phyloP scores from a whole-genome alignment of 2,329 filamentous ascomycete species.

The Dendrostoma leiphaemia region DNA sequence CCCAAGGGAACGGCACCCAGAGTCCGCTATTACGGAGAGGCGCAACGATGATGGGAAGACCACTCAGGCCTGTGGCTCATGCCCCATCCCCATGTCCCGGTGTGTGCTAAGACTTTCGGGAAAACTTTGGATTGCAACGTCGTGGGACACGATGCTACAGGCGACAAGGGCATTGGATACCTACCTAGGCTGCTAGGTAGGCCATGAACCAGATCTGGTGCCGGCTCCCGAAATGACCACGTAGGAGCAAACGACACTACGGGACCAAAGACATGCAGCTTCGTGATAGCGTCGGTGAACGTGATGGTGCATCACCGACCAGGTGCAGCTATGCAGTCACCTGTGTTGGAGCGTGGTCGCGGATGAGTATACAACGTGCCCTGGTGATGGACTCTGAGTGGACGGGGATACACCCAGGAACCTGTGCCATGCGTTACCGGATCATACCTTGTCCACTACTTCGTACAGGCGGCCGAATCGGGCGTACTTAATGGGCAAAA shows the following conservation, averaged over 20 bases:
- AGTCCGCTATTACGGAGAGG: too few relatives aligned
- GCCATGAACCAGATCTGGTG: neutral
- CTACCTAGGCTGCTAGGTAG: too few relatives aligned
- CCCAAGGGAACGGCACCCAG: neutral
- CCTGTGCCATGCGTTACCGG: too few relatives aligned
- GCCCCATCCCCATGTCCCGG: too few relatives aligned
- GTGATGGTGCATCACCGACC: neutral
- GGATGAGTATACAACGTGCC: neutral
- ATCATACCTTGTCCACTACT: neutral
- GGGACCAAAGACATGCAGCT: neutral
- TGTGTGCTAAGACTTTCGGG: neutral
- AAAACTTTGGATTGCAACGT: neutral
- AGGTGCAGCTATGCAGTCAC: neutral
- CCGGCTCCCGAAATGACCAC: neutral
- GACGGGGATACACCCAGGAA: too few relatives aligned
- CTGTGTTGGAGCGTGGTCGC: neutral
- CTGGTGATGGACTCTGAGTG: constrained; percentile 1
- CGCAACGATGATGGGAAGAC: too few relatives aligned
- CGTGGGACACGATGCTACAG: constrained; percentile 3
- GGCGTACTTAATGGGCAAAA: too few relatives aligned
- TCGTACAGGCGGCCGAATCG: neutral
- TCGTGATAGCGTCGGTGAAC: neutral
- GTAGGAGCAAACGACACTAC: neutral
- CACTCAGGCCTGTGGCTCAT: too few relatives aligned
- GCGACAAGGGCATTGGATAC: neutral